Evolutionary conservation across 1,139 yeast genomes (phyloP), one percentile per base, ranked within the genome.

Genomic region (Casaregolazyma lundiana): DNA sequence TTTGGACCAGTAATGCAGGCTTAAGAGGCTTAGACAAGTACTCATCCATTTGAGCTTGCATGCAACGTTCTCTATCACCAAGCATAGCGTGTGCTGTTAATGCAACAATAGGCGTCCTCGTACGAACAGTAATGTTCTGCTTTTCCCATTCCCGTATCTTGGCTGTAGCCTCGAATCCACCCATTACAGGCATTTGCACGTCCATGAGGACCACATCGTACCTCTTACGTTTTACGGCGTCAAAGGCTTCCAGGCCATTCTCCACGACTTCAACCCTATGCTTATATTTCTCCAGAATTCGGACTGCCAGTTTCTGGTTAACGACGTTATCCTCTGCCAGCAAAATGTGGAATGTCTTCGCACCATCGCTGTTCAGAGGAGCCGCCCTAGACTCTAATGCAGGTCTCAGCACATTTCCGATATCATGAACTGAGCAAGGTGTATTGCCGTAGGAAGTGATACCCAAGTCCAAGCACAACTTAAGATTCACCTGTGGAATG

Each of bases 161-260:
- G 48, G 84, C 87, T 1, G 95, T 86, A 2, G 95, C 95, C 62
- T 87, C 95, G 63, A 87, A 87, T 0, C 96, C 96, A 39, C 95
- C 95, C 94, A 87, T 86, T 6, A 86, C 88, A 5, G 96, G 96
- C 96, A 87, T 87, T 66, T 87, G 95, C 37, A 87, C 95, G 69
- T 87, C 96, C 96, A 87, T 87, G 55, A 87, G 74, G 13, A 87
- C 87, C 43, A 84, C 92, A 61, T 87, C 95, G 63, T 81, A 86
- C 38, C 77, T 73, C 63, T 77, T 80, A 43, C 70, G 64, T 62
- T 81, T 75, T 38, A 85, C 81, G 0, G 90, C 90, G 54, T 86
- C 88, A 57, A 78, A 78, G 0, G 95, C 95, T 58, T 85, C 89
- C 50, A 80, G 70, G 9, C 96, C 95, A 62, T 87, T 87, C 60